Evolutionary conservation across 371 early-diverging fungal genomes (phyloP).

Genomic region (Syncephalastrum sp.): DNA sequence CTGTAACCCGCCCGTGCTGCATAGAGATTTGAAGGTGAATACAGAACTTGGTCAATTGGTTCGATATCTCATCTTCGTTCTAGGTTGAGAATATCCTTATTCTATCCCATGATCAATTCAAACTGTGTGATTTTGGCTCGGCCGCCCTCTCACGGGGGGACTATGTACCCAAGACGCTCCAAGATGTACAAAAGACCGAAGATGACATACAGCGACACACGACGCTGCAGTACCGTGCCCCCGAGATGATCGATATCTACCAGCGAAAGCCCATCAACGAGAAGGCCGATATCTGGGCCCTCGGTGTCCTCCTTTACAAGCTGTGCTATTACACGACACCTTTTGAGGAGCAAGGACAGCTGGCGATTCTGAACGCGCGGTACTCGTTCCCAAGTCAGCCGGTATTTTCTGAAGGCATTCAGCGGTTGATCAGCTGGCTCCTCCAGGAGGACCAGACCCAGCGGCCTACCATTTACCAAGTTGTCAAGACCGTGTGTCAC

Average conservation of each 20-base stretch:
- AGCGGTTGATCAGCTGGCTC: constrained; percentile 67
- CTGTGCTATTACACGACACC: constrained; percentile 86
- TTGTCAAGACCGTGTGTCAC: constrained; percentile 62
- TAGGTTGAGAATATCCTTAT: constrained; percentile 63
- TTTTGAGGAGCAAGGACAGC: constrained; percentile 85
- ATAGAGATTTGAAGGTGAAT: constrained; percentile 87
- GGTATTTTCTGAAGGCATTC: constrained; percentile 62
- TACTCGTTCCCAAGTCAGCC: constrained; percentile 77
- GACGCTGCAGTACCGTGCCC: constrained; percentile 92
- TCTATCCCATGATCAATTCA: constrained; percentile 59
- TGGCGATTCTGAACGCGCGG: constrained; percentile 88
- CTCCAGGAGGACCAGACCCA: constrained; percentile 72
- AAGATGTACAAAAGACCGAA: constrained; percentile 75
- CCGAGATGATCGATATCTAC: constrained; percentile 92
- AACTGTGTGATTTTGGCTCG: constrained; percentile 95
- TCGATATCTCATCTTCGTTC: background rate
- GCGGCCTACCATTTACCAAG: constrained; percentile 79
- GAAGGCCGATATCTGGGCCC: constrained; percentile 82
- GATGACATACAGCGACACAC: constrained; percentile 88
- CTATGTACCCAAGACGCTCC: constrained; percentile 54
- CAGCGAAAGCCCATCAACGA: constrained; percentile 78
- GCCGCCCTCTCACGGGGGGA: constrained; percentile 63
- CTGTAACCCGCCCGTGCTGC: constrained; percentile 68
- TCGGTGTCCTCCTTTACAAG: constrained; percentile 91
- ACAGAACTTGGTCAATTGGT: constrained; percentile 14